A percentile compares a stretch with the other conserved stretches of the same genome.
Evolutionary conservation across 495 filamentous ascomycete genomes (phyloP).

Genomic region (Immersiella caudata): DNA sequence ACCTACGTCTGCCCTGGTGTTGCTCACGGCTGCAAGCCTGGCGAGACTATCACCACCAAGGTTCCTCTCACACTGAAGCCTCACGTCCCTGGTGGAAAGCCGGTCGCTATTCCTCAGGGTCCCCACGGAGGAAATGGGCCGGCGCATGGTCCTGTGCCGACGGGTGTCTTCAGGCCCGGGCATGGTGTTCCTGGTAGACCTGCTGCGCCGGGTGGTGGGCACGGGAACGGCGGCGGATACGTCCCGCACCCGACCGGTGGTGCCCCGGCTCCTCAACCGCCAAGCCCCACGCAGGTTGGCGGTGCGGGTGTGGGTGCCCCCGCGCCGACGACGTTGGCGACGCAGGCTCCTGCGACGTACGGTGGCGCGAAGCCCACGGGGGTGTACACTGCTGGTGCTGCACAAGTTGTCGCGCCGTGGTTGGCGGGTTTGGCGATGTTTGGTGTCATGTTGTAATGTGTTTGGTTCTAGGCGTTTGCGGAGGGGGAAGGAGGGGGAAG

Average conservation of each 20-base stretch:
- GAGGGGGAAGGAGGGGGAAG: not conserved
- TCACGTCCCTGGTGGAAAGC: not conserved
- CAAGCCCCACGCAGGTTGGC: not conserved
- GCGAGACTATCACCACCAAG: slow-evolving; percentile 5
- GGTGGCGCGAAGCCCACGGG: slow-evolving; percentile 11
- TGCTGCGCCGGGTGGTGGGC: not conserved
- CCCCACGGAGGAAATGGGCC: no score
- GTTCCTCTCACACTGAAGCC: slow-evolving; percentile 5
- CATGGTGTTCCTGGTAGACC: not conserved
- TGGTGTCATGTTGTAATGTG: slow-evolving; percentile 6
- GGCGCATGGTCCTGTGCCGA: not conserved
- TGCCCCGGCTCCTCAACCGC: not conserved
- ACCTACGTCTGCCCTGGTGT: not conserved
- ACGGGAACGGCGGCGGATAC: not conserved
- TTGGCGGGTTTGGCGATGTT: slow-evolving; percentile 7
- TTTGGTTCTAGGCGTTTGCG: not conserved
- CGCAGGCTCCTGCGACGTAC: slow-evolving; percentile 3
- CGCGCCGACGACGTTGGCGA: slow-evolving; percentile 9
- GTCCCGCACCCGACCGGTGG: not conserved
- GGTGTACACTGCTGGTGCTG: slow-evolving; percentile 9
- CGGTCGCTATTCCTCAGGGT: not conserved
- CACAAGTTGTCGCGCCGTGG: slow-evolving; percentile 4
- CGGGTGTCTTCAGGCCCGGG: not conserved
- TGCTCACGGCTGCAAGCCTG: slow-evolving; percentile 1
- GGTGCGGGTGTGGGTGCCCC: not conserved